Evolutionary conservation across 805 yeast species (phyloP), one percentile per base, ranked within the genome.

Genomic region (Nakazawaea pomicola): DNA sequence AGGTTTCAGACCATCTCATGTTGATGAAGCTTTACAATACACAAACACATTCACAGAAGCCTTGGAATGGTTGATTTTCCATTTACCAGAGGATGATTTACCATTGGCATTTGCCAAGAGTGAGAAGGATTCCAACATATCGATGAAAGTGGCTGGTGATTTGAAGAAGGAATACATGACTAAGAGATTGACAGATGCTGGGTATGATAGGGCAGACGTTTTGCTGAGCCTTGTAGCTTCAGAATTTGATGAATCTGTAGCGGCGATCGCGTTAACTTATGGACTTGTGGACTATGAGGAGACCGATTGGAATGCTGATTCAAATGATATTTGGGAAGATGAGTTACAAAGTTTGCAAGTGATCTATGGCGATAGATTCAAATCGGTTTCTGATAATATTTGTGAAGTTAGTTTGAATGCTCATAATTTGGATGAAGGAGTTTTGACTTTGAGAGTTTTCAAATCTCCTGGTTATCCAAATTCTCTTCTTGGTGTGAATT

Each of bases 61-160:
- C 0, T 58, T 84, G 32, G 86, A 81, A 46, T 84, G 93, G 91
- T 70, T 91, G 15, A 61, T 91, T 9, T 80, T 90, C 49, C 93
- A 91, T 53, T 76, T 91, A 3, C 98, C 98, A 0, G 97, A 93
- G 48, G 98, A 90, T 55, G 99, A 91, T 53, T 64, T 91, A 24
- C 99, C 99, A 0, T 49, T 62, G 0, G 64, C 68, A 35, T 84
- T 84, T 52, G 68, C 72, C 14, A 78, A 80, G 46, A 62, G 75
- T 30, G 69, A 71, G 17, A 70, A 70, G 33, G 88, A 80, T 49
- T 66, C 82, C 0, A 74, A 72, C 36, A 72, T 79, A 18, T 69
- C 73, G 40, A 65, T 83, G 31, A 83, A 74, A 46, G 61, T 72
- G 25, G 63, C 81, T 4, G 70, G 68, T 9, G 72, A 77, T 48